Base-by-base conservation (phyloP, 306 rosid genomes). In the Acacia acuminata region DNA sequence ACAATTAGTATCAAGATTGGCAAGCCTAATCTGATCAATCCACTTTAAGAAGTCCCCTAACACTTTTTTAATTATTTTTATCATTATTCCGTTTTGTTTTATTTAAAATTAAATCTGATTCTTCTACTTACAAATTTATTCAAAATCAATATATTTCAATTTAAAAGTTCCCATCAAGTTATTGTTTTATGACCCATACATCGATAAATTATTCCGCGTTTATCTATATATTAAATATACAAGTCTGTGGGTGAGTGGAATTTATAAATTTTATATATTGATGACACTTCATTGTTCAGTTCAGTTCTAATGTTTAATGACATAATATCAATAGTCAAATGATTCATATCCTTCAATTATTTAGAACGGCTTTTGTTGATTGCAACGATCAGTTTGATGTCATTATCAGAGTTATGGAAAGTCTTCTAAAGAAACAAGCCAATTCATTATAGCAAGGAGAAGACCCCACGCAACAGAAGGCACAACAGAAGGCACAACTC, bases 401-500 rank as follows among this genome's bases (percentile, higher is more conserved):
- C 73, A 68, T 68, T 19, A 38, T 68, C 24, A 19, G 72, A 19
- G 73, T 68, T 68, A 4, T 4, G 19, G 73, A 38, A 38, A 34
- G 38, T 53, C 61, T 51, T 43, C 27, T 61, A 63, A 53, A 76
- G 27, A 75, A 17, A 75, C 50, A 20, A 58, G 36, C n/a, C 22
- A 71, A 10, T 61, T 42, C 22, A 53, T 42, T 27, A 44, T 32
- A 20, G 25, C 0, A 16, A 65, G 20, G 10, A 3, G 8, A 30
- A 67, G 10, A 36, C 4, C 73, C 60, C 25, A 19, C 60, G 42
- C 25, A 63, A 20, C 3, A 58, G 11, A 68, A 58, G 47, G 36
- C 42, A 6, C n/a, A 45, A 11, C 61, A 75, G 75, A 43, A 75
- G 66, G 80, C 76, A 73, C 79, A 77, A 66, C 72, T 77, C 67